phyloP scores from a whole-genome alignment of 176 grass and related monocot genomes.

The Oryza punctata region DNA sequence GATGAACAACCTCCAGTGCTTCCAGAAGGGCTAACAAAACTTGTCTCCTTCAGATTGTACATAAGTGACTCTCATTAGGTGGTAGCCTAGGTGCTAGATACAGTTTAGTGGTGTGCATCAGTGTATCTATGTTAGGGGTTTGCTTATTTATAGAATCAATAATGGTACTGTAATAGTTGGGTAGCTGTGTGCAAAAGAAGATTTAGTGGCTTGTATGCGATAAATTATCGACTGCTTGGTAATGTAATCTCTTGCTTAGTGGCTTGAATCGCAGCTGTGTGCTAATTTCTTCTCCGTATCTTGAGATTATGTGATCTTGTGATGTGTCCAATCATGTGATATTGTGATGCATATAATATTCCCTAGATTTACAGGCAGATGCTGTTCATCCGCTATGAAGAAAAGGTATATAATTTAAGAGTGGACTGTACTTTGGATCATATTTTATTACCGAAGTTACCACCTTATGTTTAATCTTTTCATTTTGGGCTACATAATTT shows the following conservation, averaged over 20 bases:
- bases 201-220: conserved; percentile 40
- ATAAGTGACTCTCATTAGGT: conserved; percentile 44
- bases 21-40: conserved; percentile 45
- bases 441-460: too few relatives aligned
- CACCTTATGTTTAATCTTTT: too few relatives aligned
- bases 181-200: conserved; percentile 42
- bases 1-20: not conserved
- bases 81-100: conserved; percentile 45
- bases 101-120: conserved; percentile 42
- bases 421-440: too few relatives aligned
- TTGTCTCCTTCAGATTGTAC: conserved; percentile 36
- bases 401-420: not conserved
- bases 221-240: conserved; percentile 41
- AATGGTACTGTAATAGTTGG: conserved; percentile 13
- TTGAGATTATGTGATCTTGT: not conserved
- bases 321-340: not conserved
- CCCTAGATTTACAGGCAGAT: too few relatives aligned
- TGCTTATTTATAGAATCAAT: conserved; percentile 42
- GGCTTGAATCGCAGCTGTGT: conserved; percentile 26
- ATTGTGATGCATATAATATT: not conserved
- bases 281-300: not conserved
- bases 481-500: too few relatives aligned
- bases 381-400: not conserved
- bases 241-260: conserved; percentile 33
- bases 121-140: conserved; percentile 54